Evolutionary conservation across 176 grass and related monocot species (phyloP), one percentile per base, ranked within the genome.

Genomic region (sorghum (Sorghum bicolor)): DNA sequence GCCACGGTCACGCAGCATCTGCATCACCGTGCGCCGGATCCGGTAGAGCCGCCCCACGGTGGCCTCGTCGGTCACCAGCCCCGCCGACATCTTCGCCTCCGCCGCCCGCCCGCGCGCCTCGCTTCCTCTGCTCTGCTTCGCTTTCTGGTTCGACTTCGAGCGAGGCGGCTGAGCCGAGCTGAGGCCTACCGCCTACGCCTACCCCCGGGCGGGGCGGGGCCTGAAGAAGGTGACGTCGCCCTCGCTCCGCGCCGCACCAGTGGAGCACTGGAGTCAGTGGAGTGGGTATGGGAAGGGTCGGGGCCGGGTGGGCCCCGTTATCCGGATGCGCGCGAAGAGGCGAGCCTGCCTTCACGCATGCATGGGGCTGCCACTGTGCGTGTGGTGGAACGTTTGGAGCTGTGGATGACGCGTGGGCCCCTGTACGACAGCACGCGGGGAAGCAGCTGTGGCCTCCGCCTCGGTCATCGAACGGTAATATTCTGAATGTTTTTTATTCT

Each of bases 21-120:
- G 87, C 96, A 98, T 98, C 89, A 98, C 96, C 76, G 96, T 98
- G 33, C 69, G 75, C 62, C 96, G 86, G 72, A 98, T 90, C 80
- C 96, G 85, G 89, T 77, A 80, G 57, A 98, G 73, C 72, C 93
- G 93, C 72, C 80, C 74, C 67, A 85, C 67, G 52, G 72, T 30
- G 57, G 8, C 89, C 31, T 98, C 96, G n/a, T 90, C 90, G 33
- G 75, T 85, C 57, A 83, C 76, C 28, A 85, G 70, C 1, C 90
- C 87, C 74, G 83, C 73, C 83, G 89, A 66, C 72, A 87, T 88
- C 67, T 20, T 67, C 78, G 36, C 36, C 70, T 12, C 32, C 84
- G 33, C 15, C 66, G 60, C n/a, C n/a, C n/a, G n/a, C n/a, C n/a
- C n/a, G n/a, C n/a, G n/a, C n/a, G n/a, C 12, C 40, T 72, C 40